Evolutionary conservation across 352 stramenopile species (phyloP), one percentile per base, ranked within the genome.

Genomic region (Elongisporangium anandrum): DNA sequence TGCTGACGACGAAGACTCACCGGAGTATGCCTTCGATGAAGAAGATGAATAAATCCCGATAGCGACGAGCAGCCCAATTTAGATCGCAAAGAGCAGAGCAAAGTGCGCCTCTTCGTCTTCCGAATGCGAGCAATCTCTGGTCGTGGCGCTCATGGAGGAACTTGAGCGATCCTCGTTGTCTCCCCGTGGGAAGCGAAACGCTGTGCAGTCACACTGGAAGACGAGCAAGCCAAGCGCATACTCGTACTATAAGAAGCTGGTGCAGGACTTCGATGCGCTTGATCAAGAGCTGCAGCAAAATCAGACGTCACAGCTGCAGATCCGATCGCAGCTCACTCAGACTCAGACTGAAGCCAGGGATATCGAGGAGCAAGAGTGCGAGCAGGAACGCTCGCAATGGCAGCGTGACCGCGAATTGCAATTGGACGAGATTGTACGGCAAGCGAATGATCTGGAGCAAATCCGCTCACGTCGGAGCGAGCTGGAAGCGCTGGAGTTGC

Each of bases 221-320:
- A 41, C 29, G 6, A 8, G 29, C 9, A 63, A 64, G 16, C 57
- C 64, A 0, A 86, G 64, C 56, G 69, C 74, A 3, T 87, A 84
- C 57, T 66, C 65, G 34, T 68, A 85, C 55, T 87, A 86, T 54
- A 74, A 80, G 54, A 83, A 83, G 41, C 72, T 85, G 9, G 59
- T 74, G 19, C 72, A 72, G 10, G 74, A 85, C 38, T 85, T 77
- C 34, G 62, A 79, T 50, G 54, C 54, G 3, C 60, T 88, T 0
- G 76, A 88, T 17, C 60, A 66, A 4, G 76, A 83, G 19, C 60
- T 88, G 23, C 62, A 79, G 51, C 63, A 55, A 48, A 64, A 67
- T 19, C 41, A 63, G 47, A 51, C 56, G 15, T 45, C 59, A 13
- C 69, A 77, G 61, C 49, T 56, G 13, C 55, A 74, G n/a, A 58